Conservation (phyloP, 352 stramenopile genomes). For the Discostella stelligera region DNA sequence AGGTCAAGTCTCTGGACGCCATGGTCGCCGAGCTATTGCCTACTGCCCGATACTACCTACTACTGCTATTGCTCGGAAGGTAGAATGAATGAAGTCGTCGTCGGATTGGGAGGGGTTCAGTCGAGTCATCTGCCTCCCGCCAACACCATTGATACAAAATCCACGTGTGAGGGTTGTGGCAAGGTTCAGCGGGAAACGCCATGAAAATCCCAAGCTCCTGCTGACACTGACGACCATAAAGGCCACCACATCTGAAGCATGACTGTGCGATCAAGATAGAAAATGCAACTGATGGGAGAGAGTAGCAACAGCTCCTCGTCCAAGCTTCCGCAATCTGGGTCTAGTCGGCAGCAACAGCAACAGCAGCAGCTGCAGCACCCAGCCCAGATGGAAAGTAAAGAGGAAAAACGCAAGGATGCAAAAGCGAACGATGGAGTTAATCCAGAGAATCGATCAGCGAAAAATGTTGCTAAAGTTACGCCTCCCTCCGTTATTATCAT, state of each 20-base stretch:
- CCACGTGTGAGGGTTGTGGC: background rate
- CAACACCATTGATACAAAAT: background rate
- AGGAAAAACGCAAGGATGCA: background rate
- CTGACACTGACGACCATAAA: background rate
- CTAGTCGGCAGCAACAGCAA: background rate
- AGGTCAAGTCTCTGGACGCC: constrained; percentile 85
- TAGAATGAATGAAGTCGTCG: too few species aligned
- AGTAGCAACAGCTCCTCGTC: background rate
- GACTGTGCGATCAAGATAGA: background rate
- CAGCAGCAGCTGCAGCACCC: background rate
- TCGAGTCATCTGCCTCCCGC: background rate
- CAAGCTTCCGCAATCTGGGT: background rate
- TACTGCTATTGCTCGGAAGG: background rate
- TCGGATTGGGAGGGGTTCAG: background rate
- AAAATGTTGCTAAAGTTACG: background rate
- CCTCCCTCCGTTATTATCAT: background rate
- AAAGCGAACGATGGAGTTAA: background rate
- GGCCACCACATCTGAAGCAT: background rate
- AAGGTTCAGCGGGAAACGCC: background rate
- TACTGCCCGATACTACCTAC: background rate
- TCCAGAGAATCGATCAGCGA: background rate
- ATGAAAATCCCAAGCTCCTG: background rate
- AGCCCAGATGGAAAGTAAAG: background rate
- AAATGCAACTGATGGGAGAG: background rate
- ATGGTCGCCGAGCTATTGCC: constrained; percentile 69